Conservation (phyloP, 306 rosid genomes). For the Acacia crassicarpa region DNA sequence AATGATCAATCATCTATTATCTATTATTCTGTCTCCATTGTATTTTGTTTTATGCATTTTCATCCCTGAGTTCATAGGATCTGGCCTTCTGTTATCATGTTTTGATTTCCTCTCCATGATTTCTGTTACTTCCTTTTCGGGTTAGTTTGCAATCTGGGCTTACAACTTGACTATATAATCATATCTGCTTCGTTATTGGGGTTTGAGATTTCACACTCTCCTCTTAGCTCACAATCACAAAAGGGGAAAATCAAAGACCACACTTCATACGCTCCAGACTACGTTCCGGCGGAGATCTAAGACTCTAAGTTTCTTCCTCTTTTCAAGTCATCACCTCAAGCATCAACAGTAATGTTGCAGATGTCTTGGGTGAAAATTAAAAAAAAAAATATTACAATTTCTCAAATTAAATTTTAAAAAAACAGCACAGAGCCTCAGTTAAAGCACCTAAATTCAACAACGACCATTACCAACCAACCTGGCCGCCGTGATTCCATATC, state of each 20-base stretch:
- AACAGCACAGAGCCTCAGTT: neutral
- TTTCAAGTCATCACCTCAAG: neutral
- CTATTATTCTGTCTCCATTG: neutral
- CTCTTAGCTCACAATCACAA: neutral
- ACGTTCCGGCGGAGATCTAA: neutral
- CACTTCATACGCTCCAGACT: neutral
- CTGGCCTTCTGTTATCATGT: neutral
- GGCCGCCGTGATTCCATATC: conserved; percentile 85
- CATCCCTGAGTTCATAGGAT: neutral
- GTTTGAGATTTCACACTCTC: neutral
- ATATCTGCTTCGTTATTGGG: neutral
- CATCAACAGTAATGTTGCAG: neutral
- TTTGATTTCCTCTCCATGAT: neutral
- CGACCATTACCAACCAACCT: conserved; percentile 47
- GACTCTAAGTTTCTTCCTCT: neutral
- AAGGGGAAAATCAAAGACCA: neutral
- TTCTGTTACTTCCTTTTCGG: neutral
- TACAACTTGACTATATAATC: neutral
- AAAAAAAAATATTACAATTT: neutral
- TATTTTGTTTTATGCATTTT: neutral
- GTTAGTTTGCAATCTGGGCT: neutral
- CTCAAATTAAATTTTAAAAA: neutral
- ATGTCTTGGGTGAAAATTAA: neutral
- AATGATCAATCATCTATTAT: neutral
- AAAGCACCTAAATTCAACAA: neutral